A percentile compares a stretch with the other conserved stretches of the same genome.
Evolutionary conservation across 1,284 basidiomycete genomes (phyloP).

Genomic region (Boletus semigastroideus): DNA sequence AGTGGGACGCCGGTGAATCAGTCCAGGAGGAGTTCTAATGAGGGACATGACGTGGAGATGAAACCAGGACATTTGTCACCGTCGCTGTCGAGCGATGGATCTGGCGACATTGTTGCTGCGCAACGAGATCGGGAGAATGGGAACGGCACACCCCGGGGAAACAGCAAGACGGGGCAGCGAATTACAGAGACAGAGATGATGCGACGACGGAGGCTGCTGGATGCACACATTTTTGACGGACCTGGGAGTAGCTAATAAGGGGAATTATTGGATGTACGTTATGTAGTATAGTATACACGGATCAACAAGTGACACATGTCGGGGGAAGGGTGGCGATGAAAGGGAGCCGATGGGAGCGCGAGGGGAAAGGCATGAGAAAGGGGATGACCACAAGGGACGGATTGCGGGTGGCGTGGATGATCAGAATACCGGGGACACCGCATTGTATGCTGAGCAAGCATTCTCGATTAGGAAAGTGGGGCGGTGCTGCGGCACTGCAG

Average conservation of each 20-base stretch:
- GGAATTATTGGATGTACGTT: constrained; percentile 1
- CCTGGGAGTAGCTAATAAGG: constrained; percentile 4
- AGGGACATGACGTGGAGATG: constrained; percentile 19
- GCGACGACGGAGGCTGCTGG: constrained; percentile 68
- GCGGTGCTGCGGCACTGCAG: constrained; percentile 36
- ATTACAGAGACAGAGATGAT: constrained; percentile 80
- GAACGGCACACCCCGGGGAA: constrained; percentile 32
- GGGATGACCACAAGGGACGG: background rate
- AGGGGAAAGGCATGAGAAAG: background rate
- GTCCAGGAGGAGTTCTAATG: constrained; percentile 20
- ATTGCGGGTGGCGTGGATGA: constrained; percentile 4
- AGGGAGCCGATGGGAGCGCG: constrained; percentile 8
- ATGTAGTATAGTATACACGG: background rate
- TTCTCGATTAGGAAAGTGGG: constrained; percentile 16
- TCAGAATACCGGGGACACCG: constrained; percentile 6
- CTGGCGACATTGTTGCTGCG: background rate
- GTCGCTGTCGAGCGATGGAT: constrained; percentile 4
- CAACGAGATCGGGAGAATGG: constrained; percentile 27
- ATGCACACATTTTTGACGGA: constrained; percentile 53
- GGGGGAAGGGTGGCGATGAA: constrained; percentile 1
- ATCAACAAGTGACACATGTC: background rate
- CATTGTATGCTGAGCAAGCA: constrained; percentile 12
- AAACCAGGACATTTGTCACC: constrained; percentile 22
- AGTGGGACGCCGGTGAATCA: constrained; percentile 25
- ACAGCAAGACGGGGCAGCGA: constrained; percentile 56